Evolutionary conservation across 345 rosid species (phyloP).

Genomic region (Litchi chinensis): DNA sequence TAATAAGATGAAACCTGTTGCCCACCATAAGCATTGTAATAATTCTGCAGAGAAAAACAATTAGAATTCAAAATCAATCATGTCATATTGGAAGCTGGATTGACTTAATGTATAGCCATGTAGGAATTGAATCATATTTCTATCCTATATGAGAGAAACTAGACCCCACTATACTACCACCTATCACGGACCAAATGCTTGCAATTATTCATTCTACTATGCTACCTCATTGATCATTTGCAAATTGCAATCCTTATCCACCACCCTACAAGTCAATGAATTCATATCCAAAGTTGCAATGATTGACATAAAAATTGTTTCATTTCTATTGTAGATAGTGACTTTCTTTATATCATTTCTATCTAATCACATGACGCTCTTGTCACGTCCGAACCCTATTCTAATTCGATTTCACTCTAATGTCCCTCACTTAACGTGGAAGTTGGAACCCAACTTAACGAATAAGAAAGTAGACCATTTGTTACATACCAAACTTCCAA

Average conservation of each 20-base stretch:
- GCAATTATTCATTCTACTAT: too few species aligned
- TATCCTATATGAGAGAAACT: background rate
- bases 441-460: background rate
- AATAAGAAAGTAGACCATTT: background rate
- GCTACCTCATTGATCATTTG: too few species aligned
- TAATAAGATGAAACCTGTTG: conserved; percentile 46
- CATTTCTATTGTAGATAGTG: background rate
- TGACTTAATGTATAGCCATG: background rate
- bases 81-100: background rate
- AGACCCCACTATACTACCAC: too few species aligned
- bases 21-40: conserved; percentile 45
- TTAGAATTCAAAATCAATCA: background rate
- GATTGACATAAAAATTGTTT: too few species aligned
- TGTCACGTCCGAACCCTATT: background rate
- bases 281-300: too few species aligned
- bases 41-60: conserved; percentile 36
- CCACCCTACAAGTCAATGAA: too few species aligned
- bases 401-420: background rate
- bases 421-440: too few species aligned
- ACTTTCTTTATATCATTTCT: background rate
- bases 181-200: too few species aligned
- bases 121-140: too few species aligned
- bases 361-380: too few species aligned
- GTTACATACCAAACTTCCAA: background rate
- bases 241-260: too few species aligned